A percentile compares a stretch with the other conserved stretches of the same genome.
Conservation (phyloP, 352 stramenopile species). For the Phytophthora boehmeriae region DNA sequence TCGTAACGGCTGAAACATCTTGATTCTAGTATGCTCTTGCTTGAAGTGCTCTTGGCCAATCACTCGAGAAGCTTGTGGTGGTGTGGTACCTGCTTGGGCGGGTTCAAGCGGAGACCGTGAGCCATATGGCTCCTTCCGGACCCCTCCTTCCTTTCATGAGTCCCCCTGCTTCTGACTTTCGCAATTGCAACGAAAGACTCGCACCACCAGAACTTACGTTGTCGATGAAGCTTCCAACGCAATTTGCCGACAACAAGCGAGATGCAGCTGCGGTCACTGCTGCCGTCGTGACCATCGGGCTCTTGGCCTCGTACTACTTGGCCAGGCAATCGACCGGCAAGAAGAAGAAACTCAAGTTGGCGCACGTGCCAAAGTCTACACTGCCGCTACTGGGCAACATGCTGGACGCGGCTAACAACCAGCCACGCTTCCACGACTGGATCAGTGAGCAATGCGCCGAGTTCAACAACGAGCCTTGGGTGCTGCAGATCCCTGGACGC, state of each 20-base stretch:
- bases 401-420: conserved; percentile 20
- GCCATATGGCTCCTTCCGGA: no score
- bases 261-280: background rate
- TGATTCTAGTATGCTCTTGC: no score
- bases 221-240: background rate
- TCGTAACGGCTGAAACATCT: no score
- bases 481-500: conserved; percentile 12
- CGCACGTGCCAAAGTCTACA: conserved; percentile 14
- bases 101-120: no score
- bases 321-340: conserved; percentile 12
- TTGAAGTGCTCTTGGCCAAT: no score
- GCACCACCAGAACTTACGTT: background rate
- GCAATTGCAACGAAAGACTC: background rate
- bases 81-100: no score
- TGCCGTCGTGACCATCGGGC: conserved; percentile 10
- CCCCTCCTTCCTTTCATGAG: no score
- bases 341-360: conserved; percentile 6
- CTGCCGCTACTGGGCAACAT: conserved; percentile 37
- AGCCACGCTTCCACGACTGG: conserved; percentile 43
- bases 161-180: no score
- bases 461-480: conserved; percentile 26
- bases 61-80: no score
- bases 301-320: conserved; percentile 20
- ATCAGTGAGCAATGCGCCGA: conserved; percentile 25
- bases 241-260: background rate